Evolutionary conservation across 768 basidiomycete species (phyloP), one percentile per base, ranked within the genome.

Genomic region (Hydnum rufescens): DNA sequence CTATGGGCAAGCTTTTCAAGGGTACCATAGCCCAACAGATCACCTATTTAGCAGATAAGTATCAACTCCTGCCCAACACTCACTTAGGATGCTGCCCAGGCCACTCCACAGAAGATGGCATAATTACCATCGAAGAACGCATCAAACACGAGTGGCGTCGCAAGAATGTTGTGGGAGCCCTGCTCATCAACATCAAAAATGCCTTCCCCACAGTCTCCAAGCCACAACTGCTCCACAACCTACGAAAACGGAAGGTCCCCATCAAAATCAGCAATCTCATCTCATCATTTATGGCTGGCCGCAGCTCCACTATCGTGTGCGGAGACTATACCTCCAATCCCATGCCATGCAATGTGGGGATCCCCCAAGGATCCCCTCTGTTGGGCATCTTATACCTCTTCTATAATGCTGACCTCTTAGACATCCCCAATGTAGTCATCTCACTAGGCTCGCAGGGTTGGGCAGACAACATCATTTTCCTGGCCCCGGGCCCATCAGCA

Each of bases 141-240:
- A n/a, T n/a, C n/a, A n/a, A n/a, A n/a, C n/a, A n/a, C n/a, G n/a
- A n/a, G n/a, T n/a, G n/a, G n/a, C n/a, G n/a, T n/a, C n/a, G n/a
- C n/a, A n/a, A 26, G 16, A 8, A 25, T 6, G 28, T 6, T 16
- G 6, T 26, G 44, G 16, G 6, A 13, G 8, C 50, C 39, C 4
- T 19, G 22, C 4, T 23, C 48, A 29, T 49, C 48, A 5, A 5
- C 29, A 4, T 30, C 31, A 5, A 51, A 22, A 53, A 29, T 3
- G 57, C 57, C 31, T 58, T 57, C 56, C 49, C 57, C 8, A 58
- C n/a, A n/a, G n/a, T n/a, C n/a, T n/a, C n/a, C n/a, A n/a, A n/a
- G n/a, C n/a, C n/a, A n/a, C n/a, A n/a, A n/a, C 56, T 58, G 4
- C 42, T 57, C 1, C 8, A 47, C 28, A 57, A 58, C 57, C 25